phyloP scores from a whole-genome alignment of 139 green algal species.

The Picochlorum sp. region DNA sequence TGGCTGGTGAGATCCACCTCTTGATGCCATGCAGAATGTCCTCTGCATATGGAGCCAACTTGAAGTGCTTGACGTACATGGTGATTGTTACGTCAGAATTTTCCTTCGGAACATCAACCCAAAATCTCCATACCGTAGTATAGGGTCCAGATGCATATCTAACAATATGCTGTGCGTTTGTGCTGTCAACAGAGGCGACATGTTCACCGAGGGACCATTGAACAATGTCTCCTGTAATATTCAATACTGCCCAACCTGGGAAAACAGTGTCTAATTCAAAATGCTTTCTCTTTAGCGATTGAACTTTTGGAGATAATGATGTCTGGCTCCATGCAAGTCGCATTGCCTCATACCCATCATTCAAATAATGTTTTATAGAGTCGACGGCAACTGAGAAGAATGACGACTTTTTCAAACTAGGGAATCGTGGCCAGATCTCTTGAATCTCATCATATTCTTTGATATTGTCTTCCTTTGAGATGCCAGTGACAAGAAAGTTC shows the following conservation, averaged over 20 bases:
- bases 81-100: neutral
- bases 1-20: slow-evolving; percentile 9
- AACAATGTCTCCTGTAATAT: slow-evolving; percentile 30
- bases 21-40: slow-evolving; percentile 9
- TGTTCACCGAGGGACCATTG: slow-evolving; percentile 27
- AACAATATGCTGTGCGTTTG: slow-evolving; percentile 19
- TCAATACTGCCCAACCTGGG: slow-evolving; percentile 30
- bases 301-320: neutral
- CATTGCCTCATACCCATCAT: slow-evolving; percentile 2
- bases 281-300: neutral
- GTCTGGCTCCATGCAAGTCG: neutral
- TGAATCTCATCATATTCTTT: neutral
- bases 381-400: neutral
- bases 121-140: slow-evolving; percentile 22
- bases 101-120: slow-evolving; percentile 17
- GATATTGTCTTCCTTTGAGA: slow-evolving; percentile 2
- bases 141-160: slow-evolving; percentile 23
- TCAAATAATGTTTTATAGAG: neutral
- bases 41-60: neutral
- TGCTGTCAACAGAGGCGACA: slow-evolving; percentile 5
- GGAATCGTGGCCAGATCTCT: too few relatives aligned
- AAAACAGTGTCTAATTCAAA: slow-evolving; percentile 16
- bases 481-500: slow-evolving; percentile 16
- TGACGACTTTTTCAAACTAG: neutral
- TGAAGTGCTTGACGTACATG: slow-evolving; percentile 14